These are phyloP conservation scores for Ascosphaera apis DNA, from an alignment of 2,329 filamentous ascomycete genomes.

Conservation along the genomic window DNA sequence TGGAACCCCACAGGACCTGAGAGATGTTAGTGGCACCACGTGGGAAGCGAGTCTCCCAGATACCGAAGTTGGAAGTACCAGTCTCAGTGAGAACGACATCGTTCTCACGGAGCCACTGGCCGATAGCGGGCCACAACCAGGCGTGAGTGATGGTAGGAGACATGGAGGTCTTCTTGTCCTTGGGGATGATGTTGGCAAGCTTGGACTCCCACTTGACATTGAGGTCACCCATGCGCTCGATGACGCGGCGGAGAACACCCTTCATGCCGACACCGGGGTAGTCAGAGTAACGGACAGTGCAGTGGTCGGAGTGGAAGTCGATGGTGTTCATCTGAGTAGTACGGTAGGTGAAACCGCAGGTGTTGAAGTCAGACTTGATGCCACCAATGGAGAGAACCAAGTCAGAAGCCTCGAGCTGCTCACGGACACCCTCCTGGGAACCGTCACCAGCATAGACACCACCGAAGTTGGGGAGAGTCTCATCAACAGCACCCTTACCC, in stretches of 20 bases:
- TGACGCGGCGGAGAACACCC: conserved; percentile 50
- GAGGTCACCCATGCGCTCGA: conserved; percentile 33
- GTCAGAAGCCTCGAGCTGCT: conserved; percentile 18
- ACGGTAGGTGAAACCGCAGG: conserved; percentile 55
- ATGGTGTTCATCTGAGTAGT: conserved; percentile 57
- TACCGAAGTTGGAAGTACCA: conserved; percentile 33
- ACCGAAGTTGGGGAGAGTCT: conserved; percentile 46
- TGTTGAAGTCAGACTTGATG: conserved; percentile 24
- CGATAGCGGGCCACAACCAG: conserved; percentile 25
- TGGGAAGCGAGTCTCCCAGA: conserved; percentile 28
- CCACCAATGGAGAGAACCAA: conserved; percentile 18
- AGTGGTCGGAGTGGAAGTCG: conserved; percentile 53
- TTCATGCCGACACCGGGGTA: conserved; percentile 61
- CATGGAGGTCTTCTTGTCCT: conserved; percentile 9
- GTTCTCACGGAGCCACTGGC: conserved; percentile 24
- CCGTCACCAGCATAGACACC: conserved; percentile 66
- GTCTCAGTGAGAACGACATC: conserved; percentile 37
- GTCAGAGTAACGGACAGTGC: conserved; percentile 52
- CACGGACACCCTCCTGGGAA: conserved; percentile 28
- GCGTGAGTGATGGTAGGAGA: conserved; percentile 24
- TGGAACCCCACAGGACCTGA: conserved; percentile 34
- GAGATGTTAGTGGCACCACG: conserved; percentile 25
- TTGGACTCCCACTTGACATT: conserved; percentile 30
- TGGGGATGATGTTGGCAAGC: conserved; percentile 28
- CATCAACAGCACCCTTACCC: conserved; percentile 63